Percentiles rank a stretch among this genome's conserved stretches.
phyloP scores from a whole-genome alignment of 192 early-diverging fungal genomes.

The Entomortierella chlamydospora region DNA sequence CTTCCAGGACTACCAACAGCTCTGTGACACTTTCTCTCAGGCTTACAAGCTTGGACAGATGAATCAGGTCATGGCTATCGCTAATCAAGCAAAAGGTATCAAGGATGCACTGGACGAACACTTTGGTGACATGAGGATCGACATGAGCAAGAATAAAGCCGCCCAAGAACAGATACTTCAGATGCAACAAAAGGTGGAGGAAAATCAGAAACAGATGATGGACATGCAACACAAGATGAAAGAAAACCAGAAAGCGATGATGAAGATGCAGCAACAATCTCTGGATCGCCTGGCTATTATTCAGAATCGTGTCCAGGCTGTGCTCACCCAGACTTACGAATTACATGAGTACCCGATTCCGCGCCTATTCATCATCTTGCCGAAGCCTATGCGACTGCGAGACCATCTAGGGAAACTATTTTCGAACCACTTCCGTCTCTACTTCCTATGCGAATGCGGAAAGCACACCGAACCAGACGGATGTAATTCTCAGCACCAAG shows the following conservation, averaged over 20 bases:
- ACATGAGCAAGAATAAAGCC: too few relatives aligned
- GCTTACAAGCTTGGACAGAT: too few relatives aligned
- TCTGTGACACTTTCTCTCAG: too few relatives aligned
- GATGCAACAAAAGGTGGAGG: neutral
- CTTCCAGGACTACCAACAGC: too few relatives aligned
- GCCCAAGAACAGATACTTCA: neutral
- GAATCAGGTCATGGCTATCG: too few relatives aligned
- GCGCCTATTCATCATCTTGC: constrained; percentile 14
- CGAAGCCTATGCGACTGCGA: neutral
- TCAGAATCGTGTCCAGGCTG: neutral
- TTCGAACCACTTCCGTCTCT: neutral
- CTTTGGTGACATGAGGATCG: too few relatives aligned
- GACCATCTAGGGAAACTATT: neutral
- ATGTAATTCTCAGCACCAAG: neutral
- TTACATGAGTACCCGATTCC: neutral
- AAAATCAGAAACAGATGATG: neutral
- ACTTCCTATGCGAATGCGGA: constrained; percentile 14
- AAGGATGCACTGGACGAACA: too few relatives aligned
- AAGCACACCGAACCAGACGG: neutral
- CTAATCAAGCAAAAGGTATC: too few relatives aligned
- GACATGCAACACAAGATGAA: neutral
- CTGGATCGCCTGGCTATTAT: neutral
- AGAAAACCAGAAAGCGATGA: neutral
- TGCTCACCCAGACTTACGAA: neutral
- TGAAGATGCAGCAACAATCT: neutral